Evolutionary conservation across 306 rosid genomes (phyloP).

Genomic region (Quercus wislizeni): DNA sequence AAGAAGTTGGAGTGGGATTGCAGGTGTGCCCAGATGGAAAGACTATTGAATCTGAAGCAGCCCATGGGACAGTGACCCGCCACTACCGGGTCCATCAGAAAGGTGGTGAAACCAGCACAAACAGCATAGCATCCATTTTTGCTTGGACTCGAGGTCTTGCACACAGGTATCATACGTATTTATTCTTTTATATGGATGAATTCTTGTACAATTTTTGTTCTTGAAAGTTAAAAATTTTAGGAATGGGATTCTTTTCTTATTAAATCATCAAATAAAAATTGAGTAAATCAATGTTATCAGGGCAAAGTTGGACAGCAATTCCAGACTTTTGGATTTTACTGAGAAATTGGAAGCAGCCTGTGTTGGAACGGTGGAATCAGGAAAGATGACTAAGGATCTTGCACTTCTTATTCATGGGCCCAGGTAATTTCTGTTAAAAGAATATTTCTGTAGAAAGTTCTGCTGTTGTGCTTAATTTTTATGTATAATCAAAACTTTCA

Average conservation of each 20-base stretch:
- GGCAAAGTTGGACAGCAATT: slow-evolving; percentile 87
- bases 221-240: neutral
- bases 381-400: slow-evolving; percentile 99
- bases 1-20: slow-evolving; percentile 9
- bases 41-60: slow-evolving; percentile 99
- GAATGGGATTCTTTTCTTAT: neutral
- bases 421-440: slow-evolving; percentile 43
- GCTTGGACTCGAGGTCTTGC: slow-evolving; percentile 99
- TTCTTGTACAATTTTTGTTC: neutral
- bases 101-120: slow-evolving; percentile 99
- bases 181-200: neutral
- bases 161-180: slow-evolving; percentile 61
- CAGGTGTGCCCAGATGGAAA: slow-evolving; percentile 99
- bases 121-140: slow-evolving; percentile 98
- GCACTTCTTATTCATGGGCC: slow-evolving; percentile 90
- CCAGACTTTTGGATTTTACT: slow-evolving; percentile 66
- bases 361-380: slow-evolving; percentile 76
- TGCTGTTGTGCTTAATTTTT: neutral
- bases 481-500: slow-evolving; percentile 5
- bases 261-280: neutral
- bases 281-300: slow-evolving; percentile 28
- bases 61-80: slow-evolving; percentile 97
- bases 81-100: slow-evolving; percentile 97
- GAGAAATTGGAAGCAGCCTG: slow-evolving; percentile 85
- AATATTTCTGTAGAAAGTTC: neutral